Percentiles rank a stretch among this genome's conserved stretches.
These are phyloP conservation scores for Fusarium sp. DNA, from an alignment of 2,329 filamentous ascomycete genomes.

Conservation along the genomic window DNA sequence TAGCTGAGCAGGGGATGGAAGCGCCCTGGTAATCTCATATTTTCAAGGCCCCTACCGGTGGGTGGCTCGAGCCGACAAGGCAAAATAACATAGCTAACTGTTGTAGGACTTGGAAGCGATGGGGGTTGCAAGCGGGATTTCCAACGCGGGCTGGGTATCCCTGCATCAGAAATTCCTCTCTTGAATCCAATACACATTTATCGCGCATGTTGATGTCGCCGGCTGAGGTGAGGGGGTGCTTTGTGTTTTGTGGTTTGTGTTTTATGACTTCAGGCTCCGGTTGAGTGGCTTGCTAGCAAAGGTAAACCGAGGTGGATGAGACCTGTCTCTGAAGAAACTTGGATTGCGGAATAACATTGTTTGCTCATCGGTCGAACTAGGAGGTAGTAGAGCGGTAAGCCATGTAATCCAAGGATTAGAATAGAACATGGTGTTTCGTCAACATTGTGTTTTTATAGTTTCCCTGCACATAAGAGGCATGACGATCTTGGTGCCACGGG, in stretches of 20 bases:
- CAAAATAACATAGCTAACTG: conserved; percentile 1
- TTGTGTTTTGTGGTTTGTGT: too few species aligned
- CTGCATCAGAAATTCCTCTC: conserved; percentile 36
- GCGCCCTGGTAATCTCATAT: conserved; percentile 32
- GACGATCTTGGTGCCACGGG: conserved; percentile 2
- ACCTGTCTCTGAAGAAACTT: conserved; percentile 30
- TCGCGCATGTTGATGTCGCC: conserved; percentile 2
- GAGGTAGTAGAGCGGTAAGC: conserved; percentile 2
- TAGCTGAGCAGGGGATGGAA: conserved; percentile 12
- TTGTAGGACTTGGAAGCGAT: conserved; percentile 13
- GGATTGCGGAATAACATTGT: conserved; percentile 18
- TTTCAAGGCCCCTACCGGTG: conserved; percentile 12
- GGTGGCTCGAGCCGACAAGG: conserved; percentile 15
- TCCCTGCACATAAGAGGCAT: conserved; percentile 2
- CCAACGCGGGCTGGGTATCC: conserved; percentile 13
- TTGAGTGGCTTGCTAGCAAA: conserved; percentile 35
- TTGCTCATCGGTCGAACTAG: conserved; percentile 3
- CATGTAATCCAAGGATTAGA: conserved; percentile 13
- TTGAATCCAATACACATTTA: conserved; percentile 15
- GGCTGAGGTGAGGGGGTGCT: conserved; percentile 12
- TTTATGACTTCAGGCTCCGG: conserved; percentile 11
- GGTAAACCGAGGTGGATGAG: conserved; percentile 38
- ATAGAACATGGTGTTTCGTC: conserved; percentile 6
- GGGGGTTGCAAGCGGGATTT: conserved; percentile 26
- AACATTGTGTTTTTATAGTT: conserved; percentile 14